phyloP scores from a whole-genome alignment of 2,329 filamentous ascomycete genomes.

The Neodidymelliopsis sp. region DNA sequence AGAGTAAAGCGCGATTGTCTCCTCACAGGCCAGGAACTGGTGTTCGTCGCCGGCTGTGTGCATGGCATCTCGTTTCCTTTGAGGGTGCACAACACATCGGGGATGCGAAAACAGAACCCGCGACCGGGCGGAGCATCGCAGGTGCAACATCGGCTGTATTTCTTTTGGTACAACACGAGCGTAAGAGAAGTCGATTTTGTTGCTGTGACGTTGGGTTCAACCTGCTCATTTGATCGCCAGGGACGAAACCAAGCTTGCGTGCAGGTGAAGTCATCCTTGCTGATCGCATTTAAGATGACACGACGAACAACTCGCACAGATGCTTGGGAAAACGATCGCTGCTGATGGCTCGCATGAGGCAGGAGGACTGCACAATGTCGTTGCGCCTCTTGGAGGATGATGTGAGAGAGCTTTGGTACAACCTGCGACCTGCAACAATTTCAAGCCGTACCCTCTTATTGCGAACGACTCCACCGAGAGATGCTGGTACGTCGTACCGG shows the following conservation, averaged over 20 bases:
- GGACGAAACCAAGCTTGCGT: conserved; percentile 21
- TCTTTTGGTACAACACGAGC: not conserved
- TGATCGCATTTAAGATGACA: conserved; percentile 30
- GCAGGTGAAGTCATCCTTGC: conserved; percentile 26
- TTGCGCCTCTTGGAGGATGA: conserved; percentile 25
- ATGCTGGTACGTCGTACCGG: conserved; percentile 15
- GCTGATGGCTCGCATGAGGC: conserved; percentile 25
- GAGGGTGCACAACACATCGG: conserved; percentile 25
- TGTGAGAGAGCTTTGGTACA: conserved; percentile 29
- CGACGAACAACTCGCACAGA: conserved; percentile 20
- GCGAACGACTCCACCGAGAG: conserved; percentile 9
- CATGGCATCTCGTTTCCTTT: conserved; percentile 2
- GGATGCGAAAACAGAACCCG: conserved; percentile 19
- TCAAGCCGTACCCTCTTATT: conserved; percentile 35
- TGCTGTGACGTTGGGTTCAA: not conserved
- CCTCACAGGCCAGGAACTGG: conserved; percentile 17
- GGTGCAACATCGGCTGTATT: no score
- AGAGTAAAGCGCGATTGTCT: conserved; percentile 8
- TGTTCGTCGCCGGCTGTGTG: conserved; percentile 18
- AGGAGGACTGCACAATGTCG: conserved; percentile 18
- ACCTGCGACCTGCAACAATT: conserved; percentile 38
- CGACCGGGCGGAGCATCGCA: no score
- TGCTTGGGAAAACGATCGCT: conserved; percentile 15
- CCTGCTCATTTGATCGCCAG: conserved; percentile 25
- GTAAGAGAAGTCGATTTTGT: not conserved